phyloP scores from a whole-genome alignment of 1,284 basidiomycete species.

The Ustilago loliicola region DNA sequence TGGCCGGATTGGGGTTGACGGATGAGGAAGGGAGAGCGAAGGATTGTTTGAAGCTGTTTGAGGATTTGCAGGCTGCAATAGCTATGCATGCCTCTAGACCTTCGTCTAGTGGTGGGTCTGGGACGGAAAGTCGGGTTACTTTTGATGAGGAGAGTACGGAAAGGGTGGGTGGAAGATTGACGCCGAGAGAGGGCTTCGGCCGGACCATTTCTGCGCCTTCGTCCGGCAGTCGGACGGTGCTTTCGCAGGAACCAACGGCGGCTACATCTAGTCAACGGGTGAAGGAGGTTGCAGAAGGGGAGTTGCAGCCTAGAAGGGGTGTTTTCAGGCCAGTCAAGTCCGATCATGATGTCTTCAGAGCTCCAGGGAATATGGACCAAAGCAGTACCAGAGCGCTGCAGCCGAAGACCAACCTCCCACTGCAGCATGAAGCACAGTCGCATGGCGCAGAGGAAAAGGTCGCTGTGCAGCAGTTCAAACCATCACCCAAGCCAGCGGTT shows the following conservation, averaged over 20 bases:
- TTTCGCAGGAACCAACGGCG: background rate
- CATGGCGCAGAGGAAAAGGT: background rate
- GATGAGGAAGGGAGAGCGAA: slow-evolving; percentile 23
- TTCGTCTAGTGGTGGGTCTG: slow-evolving; percentile 11
- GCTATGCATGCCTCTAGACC: slow-evolving; percentile 29
- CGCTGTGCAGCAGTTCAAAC: background rate
- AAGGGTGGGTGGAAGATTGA: slow-evolving; percentile 15
- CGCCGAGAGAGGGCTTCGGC: slow-evolving; percentile 38
- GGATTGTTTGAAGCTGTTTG: slow-evolving; percentile 47
- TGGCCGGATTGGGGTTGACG: slow-evolving; percentile 40
- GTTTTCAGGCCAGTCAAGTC: slow-evolving; percentile 38
- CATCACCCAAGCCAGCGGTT: background rate
- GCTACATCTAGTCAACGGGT: slow-evolving; percentile 3
- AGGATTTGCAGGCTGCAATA: slow-evolving; percentile 48
- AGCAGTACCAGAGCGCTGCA: slow-evolving; percentile 10
- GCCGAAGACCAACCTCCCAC: slow-evolving; percentile 22
- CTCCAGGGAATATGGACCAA: background rate
- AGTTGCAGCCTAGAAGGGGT: slow-evolving; percentile 12
- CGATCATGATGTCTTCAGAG: slow-evolving; percentile 42
- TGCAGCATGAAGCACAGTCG: background rate
- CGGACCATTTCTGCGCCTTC: slow-evolving; percentile 39
- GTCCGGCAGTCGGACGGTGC: slow-evolving; percentile 2
- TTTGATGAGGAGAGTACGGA: slow-evolving; percentile 16
- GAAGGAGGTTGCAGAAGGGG: slow-evolving; percentile 2
- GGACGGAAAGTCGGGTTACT: slow-evolving; percentile 4